phyloP scores from a whole-genome alignment of 352 stramenopile genomes.

The Phytophthora uliginosa region DNA sequence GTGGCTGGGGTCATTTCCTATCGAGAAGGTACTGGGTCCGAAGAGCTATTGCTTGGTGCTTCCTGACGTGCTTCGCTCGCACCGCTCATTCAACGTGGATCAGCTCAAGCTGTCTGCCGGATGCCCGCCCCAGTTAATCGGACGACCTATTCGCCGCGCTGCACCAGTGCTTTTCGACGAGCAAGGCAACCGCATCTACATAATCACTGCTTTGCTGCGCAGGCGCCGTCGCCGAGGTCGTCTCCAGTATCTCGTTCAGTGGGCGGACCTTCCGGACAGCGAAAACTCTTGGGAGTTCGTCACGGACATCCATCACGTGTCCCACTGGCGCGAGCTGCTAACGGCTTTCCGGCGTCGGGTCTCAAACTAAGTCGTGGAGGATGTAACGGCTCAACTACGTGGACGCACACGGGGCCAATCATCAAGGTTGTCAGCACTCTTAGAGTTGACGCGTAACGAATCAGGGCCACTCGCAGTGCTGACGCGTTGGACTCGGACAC shows the following conservation, averaged over 20 bases:
- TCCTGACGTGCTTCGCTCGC: no score
- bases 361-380: neutral
- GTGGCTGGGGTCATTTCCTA: neutral
- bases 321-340: no score
- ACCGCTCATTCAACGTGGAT: no score
- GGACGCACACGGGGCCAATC: no score
- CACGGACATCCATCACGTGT: neutral
- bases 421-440: no score
- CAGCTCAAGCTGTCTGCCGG: no score
- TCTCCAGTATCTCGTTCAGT: neutral
- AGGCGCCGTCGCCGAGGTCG: neutral
- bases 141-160: neutral
- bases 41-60: no score
- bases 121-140: no score
- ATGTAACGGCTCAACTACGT: neutral
- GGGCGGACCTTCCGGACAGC: neutral
- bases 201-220: neutral
- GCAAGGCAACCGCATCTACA: neutral
- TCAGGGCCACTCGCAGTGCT: no score
- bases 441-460: no score
- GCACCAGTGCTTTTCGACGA: neutral
- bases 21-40: no score
- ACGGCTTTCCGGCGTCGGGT: neutral
- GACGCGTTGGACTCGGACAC: no score
- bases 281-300: neutral